These are phyloP conservation scores for Solioccasus polychromus DNA, from an alignment of 768 basidiomycete species.

Conservation along the genomic window DNA sequence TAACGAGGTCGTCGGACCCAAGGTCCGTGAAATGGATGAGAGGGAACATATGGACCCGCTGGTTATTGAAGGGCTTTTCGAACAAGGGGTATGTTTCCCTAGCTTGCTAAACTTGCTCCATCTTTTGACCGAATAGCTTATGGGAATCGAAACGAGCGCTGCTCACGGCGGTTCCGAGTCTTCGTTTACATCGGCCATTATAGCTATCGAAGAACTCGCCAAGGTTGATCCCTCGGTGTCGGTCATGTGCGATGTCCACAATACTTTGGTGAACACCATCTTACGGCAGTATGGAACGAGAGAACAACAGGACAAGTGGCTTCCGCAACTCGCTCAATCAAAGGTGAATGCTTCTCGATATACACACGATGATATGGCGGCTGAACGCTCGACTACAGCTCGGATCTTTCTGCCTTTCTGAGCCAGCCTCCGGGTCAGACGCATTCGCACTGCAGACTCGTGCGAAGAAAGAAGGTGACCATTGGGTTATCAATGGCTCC, in stretches of 20 bases:
- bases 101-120: not conserved
- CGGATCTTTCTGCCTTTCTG: constrained; percentile 94
- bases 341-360: constrained; percentile 47
- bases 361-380: not conserved
- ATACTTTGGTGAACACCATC: constrained; percentile 96
- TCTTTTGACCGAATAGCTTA: constrained; percentile 54
- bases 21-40: constrained; percentile 97
- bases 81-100: constrained; percentile 75
- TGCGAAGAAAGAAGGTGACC: constrained; percentile 80
- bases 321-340: constrained; percentile 75
- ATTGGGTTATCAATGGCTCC: constrained; percentile 91
- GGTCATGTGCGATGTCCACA: constrained; percentile 96
- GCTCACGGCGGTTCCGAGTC: constrained; percentile 85
- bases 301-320: constrained; percentile 83
- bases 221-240: constrained; percentile 96
- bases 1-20: constrained; percentile 83
- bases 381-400: constrained; percentile 50
- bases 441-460: constrained; percentile 96
- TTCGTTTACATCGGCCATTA: constrained; percentile 93
- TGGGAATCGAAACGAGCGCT: constrained; percentile 92
- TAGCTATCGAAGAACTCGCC: constrained; percentile 96
- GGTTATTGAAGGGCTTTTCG: constrained; percentile 85
- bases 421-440: constrained; percentile 91
- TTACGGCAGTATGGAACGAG: constrained; percentile 81
- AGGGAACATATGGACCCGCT: constrained; percentile 89